These are phyloP conservation scores for Xylaria sp. DNA, from an alignment of 495 filamentous ascomycete genomes.

Conservation along the genomic window DNA sequence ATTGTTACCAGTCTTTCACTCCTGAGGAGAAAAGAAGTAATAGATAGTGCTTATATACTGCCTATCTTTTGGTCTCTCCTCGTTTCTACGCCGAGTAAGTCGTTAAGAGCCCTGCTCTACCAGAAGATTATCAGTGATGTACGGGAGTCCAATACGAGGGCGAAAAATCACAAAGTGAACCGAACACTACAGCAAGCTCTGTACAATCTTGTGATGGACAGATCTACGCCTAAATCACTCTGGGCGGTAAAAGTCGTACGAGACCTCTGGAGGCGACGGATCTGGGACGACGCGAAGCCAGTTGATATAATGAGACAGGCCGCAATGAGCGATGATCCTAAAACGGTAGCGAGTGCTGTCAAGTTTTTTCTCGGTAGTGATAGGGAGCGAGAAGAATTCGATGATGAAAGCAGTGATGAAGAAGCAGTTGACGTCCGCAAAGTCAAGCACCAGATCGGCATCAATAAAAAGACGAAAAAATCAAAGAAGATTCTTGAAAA, in stretches of 20 bases:
- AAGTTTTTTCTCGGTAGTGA: constrained; percentile 91
- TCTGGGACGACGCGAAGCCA: constrained; percentile 87
- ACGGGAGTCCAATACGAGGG: constrained; percentile 80
- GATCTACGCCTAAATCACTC: constrained; percentile 80
- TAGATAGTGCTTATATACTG: constrained; percentile 81
- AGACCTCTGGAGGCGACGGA: constrained; percentile 86
- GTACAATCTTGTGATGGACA: constrained; percentile 88
- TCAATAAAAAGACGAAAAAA: constrained; percentile 97
- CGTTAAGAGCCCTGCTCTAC: constrained; percentile 81
- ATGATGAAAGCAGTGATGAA: constrained; percentile 86
- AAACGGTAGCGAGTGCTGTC: constrained; percentile 85
- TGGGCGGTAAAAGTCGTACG: constrained; percentile 94
- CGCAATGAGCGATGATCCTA: constrained; percentile 80
- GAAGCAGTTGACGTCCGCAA: constrained; percentile 79
- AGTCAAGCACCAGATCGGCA: constrained; percentile 80
- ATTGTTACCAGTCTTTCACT: constrained; percentile 90
- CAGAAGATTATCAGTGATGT: constrained; percentile 92
- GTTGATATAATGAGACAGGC: constrained; percentile 96
- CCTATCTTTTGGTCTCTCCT: constrained; percentile 94
- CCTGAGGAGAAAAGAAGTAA: constrained; percentile 86
- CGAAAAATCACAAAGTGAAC: constrained; percentile 90
- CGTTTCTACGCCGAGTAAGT: constrained; percentile 84
- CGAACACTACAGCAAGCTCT: constrained; percentile 89
- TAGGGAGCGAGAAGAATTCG: constrained; percentile 86
- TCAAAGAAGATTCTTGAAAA: constrained; percentile 77